phyloP scores from a whole-genome alignment of 495 filamentous ascomycete species.

The Penicillium taxi region DNA sequence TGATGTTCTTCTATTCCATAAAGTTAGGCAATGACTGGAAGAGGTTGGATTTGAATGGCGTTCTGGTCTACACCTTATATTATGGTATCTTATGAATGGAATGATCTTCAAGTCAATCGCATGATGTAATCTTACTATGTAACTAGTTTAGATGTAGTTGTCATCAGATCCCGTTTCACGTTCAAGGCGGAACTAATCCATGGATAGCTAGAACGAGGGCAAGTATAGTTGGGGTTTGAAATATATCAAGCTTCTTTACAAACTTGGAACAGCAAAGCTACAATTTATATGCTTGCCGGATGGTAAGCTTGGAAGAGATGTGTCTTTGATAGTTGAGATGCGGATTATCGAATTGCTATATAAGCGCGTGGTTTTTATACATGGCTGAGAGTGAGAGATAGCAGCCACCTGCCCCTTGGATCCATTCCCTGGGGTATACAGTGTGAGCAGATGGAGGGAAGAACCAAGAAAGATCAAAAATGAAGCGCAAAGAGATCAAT shows the following conservation, averaged over 20 bases:
- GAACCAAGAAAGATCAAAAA: slow-evolving; percentile 13
- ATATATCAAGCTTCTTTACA: too few species aligned
- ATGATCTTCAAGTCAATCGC: slow-evolving; percentile 8
- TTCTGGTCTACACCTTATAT: slow-evolving; percentile 20
- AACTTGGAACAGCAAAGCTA: too few species aligned
- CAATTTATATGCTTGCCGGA: too few species aligned
- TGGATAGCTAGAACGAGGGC: too few species aligned
- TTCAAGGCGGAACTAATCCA: too few species aligned
- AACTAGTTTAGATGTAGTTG: too few species aligned
- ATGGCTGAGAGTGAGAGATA: slow-evolving; percentile 11
- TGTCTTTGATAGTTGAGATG: too few species aligned
- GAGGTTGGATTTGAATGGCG: slow-evolving; percentile 10
- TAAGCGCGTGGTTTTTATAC: slow-evolving; percentile 16
- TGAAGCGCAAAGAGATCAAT: slow-evolving; percentile 6
- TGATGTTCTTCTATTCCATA: slow-evolving; percentile 2
- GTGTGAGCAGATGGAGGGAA: slow-evolving; percentile 16
- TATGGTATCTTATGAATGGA: slow-evolving; percentile 20
- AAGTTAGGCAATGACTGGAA: slow-evolving; percentile 10
- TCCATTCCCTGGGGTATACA: slow-evolving; percentile 20
- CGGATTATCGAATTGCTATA: slow-evolving; percentile 13
- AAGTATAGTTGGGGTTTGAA: too few species aligned
- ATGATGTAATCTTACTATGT: not conserved
- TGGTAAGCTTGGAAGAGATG: too few species aligned
- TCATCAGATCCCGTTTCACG: too few species aligned
- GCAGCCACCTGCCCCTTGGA: slow-evolving; percentile 17